phyloP scores from a whole-genome alignment of 805 yeast genomes.

The Saccharomyces eubayanus region DNA sequence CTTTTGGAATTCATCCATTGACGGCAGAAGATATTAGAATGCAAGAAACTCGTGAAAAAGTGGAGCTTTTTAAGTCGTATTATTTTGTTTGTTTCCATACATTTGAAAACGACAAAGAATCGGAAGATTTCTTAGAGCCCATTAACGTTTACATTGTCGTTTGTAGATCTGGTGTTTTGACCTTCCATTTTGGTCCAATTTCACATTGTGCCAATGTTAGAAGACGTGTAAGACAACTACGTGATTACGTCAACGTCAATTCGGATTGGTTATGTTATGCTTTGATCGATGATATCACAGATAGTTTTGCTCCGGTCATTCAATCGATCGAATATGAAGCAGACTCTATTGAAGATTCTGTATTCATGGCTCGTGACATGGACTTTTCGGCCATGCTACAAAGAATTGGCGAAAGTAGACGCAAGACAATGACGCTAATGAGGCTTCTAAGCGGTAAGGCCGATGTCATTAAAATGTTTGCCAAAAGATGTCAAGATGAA shows the following conservation, averaged over 20 bases:
- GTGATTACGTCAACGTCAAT: conserved; percentile 68
- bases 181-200: conserved; percentile 64
- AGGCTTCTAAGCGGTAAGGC: conserved; percentile 87
- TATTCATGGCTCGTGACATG: conserved; percentile 65
- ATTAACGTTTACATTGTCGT: conserved; percentile 69
- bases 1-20: conserved; percentile 95
- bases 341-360: conserved; percentile 72
- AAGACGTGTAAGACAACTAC: conserved; percentile 70
- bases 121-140: conserved; percentile 78
- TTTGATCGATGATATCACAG: conserved; percentile 73
- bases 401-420: conserved; percentile 80
- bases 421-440: conserved; percentile 88
- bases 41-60: conserved; percentile 96
- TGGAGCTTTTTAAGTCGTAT: conserved; percentile 80
- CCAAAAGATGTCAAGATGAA: conserved; percentile 83
- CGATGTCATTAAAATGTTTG: conserved; percentile 92
- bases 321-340: conserved; percentile 73
- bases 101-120: conserved; percentile 73
- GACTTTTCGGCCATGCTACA: conserved; percentile 72
- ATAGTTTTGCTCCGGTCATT: conserved; percentile 76
- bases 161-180: conserved; percentile 56
- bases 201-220: conserved; percentile 68
- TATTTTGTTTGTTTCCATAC: conserved; percentile 97
- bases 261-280: conserved; percentile 83
- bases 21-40: conserved; percentile 95